Evolutionary conservation across 2,329 filamentous ascomycete genomes (phyloP), one percentile per base, ranked within the genome.

Genomic region (Aaosphaeria pasadenensis): DNA sequence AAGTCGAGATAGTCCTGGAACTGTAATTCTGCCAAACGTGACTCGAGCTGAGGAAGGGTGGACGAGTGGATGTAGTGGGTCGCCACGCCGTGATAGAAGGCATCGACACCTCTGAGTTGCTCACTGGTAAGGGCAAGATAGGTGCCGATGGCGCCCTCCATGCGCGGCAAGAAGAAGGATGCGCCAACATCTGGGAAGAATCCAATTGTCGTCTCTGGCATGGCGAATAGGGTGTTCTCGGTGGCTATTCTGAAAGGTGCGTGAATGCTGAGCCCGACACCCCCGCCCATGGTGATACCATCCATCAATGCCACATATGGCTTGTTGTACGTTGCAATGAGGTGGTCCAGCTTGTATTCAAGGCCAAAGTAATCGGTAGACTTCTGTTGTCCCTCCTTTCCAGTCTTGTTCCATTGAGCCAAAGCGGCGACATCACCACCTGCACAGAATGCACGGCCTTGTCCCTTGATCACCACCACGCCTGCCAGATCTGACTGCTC

Each of bases 101-200:
- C 87, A 67, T 97, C 89, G 9, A 86, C 86, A 39, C 94, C 94
- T 51, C 80, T 85, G 53, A 99, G 75, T 54, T 84, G 82, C 65
- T 92, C 87, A 65, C 91, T 94, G 6, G 94, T 99, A 54, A 99
- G 78, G 17, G 91, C 94, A 39, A 99, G 84, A 72, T 97, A 99
- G 17, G 89, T 96, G 48, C 94, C 94, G 47, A 95, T 74, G 50
- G 85, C 77, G 43, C 94, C 94, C 61, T 95, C 85, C 78, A 99
- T 85, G 54, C 91, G 82, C 11, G 94, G 89, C 46, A 99, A 78
- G 79, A 97, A 97, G 77, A 97, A 99, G 7, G 89, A 95, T 31
- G 87, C 95, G 52, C 94, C 94, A 43, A 99, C 94, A 64, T 99
- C 95, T 5, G 95, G 94, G 79, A 99, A 99, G 79, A 97, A 96